A percentile compares a stretch with the other conserved stretches of the same genome.
These are phyloP conservation scores for Epichloe glyceriae DNA, from an alignment of 2,329 filamentous ascomycete species.

Conservation along the genomic window DNA sequence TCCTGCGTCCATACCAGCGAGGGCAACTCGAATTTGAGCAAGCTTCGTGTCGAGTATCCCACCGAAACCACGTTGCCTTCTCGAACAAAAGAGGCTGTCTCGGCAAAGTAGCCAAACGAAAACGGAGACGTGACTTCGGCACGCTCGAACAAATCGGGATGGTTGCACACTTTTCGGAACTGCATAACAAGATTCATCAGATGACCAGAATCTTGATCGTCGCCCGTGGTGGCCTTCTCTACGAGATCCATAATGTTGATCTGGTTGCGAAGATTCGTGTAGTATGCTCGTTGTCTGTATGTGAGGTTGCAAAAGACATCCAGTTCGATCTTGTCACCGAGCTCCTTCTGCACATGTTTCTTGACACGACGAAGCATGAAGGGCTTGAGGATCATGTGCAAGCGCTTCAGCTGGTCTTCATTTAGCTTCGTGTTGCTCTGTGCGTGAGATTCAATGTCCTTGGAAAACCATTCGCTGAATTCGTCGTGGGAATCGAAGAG, in stretches of 20 bases:
- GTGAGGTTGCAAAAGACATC: conserved; percentile 96
- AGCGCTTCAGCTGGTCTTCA: conserved; percentile 87
- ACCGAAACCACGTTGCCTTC: conserved; percentile 72
- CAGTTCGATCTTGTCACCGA: conserved; percentile 95
- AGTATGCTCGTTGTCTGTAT: conserved; percentile 89
- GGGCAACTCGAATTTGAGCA: conserved; percentile 76
- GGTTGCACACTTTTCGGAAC: conserved; percentile 98
- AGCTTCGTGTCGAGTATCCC: conserved; percentile 73
- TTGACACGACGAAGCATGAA: conserved; percentile 99
- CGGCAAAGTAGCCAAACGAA: conserved; percentile 74
- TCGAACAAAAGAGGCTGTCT: conserved; percentile 88
- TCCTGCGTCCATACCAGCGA: conserved; percentile 69
- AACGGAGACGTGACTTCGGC: conserved; percentile 83
- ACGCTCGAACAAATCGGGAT: conserved; percentile 91
- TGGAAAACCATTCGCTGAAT: conserved; percentile 89
- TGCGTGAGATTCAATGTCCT: conserved; percentile 94
- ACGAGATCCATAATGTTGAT: conserved; percentile 98
- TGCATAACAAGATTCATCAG: conserved; percentile 99
- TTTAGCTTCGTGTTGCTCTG: conserved; percentile 99
- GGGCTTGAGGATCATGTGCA: conserved; percentile 98
- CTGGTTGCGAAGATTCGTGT: conserved; percentile 83
- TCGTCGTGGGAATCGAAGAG: conserved; percentile 90
- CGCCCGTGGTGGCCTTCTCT: conserved; percentile 87
- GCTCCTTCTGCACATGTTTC: conserved; percentile 97
- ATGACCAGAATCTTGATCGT: conserved; percentile 88